These are phyloP conservation scores for Trametes elegans DNA, from an alignment of 768 basidiomycete species.

Conservation along the genomic window DNA sequence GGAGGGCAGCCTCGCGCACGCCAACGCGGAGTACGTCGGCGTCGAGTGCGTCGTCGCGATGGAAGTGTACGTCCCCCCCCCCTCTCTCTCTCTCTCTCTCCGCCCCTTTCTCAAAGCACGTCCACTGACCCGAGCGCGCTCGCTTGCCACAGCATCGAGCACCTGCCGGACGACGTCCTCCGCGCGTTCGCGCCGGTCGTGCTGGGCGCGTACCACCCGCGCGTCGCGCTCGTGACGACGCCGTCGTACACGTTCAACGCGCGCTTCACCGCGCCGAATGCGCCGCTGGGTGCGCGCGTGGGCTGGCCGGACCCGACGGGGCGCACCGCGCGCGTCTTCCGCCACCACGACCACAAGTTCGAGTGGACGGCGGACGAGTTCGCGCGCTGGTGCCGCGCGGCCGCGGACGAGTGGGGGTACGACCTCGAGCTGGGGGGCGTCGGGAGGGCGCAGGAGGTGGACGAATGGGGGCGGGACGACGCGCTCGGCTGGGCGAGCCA, in stretches of 20 bases:
- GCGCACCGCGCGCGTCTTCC: conserved; percentile 70
- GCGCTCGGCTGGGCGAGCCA: conserved; percentile 65
- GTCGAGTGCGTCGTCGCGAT: conserved; percentile 73
- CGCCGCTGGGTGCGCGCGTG: conserved; percentile 32
- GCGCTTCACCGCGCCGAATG: conserved; percentile 61
- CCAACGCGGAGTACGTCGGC: conserved; percentile 64
- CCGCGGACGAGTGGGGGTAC: conserved; percentile 72
- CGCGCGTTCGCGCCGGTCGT: conserved; percentile 65
- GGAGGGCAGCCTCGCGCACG: conserved; percentile 67
- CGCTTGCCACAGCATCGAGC: conserved; percentile 67
- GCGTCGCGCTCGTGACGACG: conserved; percentile 74
- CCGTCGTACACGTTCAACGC: conserved; percentile 84
- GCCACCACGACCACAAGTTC: conserved; percentile 84
- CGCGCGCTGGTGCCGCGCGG: conserved; percentile 51
- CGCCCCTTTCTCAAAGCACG: too few species aligned
- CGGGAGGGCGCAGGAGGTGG: conserved; percentile 55
- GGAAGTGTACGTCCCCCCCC: conserved; percentile 64
- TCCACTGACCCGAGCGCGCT: background rate
- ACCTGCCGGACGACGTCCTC: conserved; percentile 60
- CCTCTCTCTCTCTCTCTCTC: conserved; percentile 1
- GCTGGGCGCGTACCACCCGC: conserved; percentile 77
- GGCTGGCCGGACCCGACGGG: conserved; percentile 75
- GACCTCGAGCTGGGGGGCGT: conserved; percentile 56
- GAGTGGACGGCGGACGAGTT: conserved; percentile 87
- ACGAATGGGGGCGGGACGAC: conserved; percentile 72